These are phyloP conservation scores for Geoglossum glabrum DNA, from an alignment of 495 filamentous ascomycete species.

Conservation along the genomic window DNA sequence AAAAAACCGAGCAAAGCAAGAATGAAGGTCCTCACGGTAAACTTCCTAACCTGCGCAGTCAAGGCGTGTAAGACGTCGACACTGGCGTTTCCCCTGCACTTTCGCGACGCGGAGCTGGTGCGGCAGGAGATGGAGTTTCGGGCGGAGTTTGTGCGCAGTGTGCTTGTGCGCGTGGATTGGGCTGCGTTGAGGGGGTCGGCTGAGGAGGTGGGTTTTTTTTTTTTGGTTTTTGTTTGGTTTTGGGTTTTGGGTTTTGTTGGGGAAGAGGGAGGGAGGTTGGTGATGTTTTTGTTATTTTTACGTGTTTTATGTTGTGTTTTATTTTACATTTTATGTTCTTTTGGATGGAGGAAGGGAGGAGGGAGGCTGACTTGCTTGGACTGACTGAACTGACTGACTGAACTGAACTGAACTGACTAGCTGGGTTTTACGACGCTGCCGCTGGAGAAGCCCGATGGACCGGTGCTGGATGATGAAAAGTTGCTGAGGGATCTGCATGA, in stretches of 20 bases:
- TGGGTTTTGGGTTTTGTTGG: neutral
- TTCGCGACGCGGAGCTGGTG: slow-evolving; percentile 73
- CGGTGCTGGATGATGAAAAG: slow-evolving; percentile 38
- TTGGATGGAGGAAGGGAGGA: too few species aligned
- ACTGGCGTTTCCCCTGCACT: slow-evolving; percentile 72
- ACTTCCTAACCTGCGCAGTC: slow-evolving; percentile 91
- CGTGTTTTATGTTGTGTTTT: too few species aligned
- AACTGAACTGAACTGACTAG: too few species aligned
- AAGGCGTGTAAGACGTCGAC: slow-evolving; percentile 71
- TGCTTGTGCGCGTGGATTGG: slow-evolving; percentile 83
- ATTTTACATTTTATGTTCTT: too few species aligned
- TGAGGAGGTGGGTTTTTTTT: slow-evolving; percentile 42
- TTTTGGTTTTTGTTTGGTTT: neutral
- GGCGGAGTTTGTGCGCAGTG: slow-evolving; percentile 53
- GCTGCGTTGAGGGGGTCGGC: slow-evolving; percentile 48
- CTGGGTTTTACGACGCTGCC: slow-evolving; percentile 69
- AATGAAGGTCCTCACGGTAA: slow-evolving; percentile 94
- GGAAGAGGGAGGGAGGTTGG: too few species aligned
- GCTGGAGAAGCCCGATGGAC: slow-evolving; percentile 35
- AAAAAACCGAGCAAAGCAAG: neutral
- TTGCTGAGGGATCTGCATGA: slow-evolving; percentile 57
- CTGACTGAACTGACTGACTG: too few species aligned
- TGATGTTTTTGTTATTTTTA: neutral
- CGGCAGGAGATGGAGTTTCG: slow-evolving; percentile 64
- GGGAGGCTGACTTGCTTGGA: neutral